Base-by-base conservation (phyloP, 2,329 filamentous ascomycete species). In the Exophiala calicioides region DNA sequence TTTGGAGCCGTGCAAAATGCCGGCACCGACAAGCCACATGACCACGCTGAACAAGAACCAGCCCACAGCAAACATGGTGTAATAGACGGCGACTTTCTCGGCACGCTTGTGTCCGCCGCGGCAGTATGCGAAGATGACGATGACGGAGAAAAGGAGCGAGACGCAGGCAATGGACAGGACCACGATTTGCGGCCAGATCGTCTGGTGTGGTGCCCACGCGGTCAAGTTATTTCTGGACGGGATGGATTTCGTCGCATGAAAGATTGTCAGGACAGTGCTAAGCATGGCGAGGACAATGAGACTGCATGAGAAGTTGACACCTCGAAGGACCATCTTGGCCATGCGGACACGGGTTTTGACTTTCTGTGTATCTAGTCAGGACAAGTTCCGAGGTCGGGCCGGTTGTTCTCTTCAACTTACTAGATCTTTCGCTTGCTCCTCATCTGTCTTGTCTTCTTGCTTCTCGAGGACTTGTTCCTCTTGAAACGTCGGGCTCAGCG, bases 301-400 rank as follows among this genome's bases (percentile, higher is more conserved):
- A 67, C 88, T 91, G 76, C 93, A 98, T 68, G 88, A 90, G 69
- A 98, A 97, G 77, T 91, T 96, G 71, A 97, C 87, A 46, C 89
- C 86, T 57, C 93, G 86, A n/a, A 98, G 83, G 53, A 95, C 81
- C 60, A 97, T 85, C 75, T 98, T 98, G 59, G 91, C 93, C 69
- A 97, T 78, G 35, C 93, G 84, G 24, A 97, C 90, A 58, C 89
- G 82, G 26, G 85, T 85, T 74, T 96, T 97, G 67, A 95, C 81
- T 85, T 87, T 94, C 91, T 95, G 58, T 59, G 33, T 43, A 10
- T n/a, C n/a, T n/a, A n/a, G n/a, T n/a, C n/a, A 21, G 5, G 20
- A 12, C 37, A 39, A 19, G 29, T 23, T 10, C 12, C 23, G 39
- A 30, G 16, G 15, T 9, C 6, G 9, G 7, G 36, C 10, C 12